Conservation (phyloP, 306 rosid species). For the Cicer bijugum region DNA sequence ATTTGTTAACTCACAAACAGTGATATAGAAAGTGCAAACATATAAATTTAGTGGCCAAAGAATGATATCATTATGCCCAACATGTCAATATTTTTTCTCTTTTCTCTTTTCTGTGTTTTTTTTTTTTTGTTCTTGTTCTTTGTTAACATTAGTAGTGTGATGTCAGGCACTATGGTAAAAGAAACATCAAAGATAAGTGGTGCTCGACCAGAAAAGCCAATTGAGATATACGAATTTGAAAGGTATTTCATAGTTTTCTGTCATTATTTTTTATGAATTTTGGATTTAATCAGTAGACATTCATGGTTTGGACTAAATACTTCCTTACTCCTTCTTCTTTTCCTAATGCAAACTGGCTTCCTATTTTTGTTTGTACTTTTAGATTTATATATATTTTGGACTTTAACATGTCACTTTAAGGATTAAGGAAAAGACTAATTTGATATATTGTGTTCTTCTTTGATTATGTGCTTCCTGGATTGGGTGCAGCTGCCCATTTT, state of each 20-base stretch:
- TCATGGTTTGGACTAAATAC: neutral
- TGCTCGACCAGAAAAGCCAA: constrained; percentile 89
- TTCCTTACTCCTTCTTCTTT: constrained; percentile 4
- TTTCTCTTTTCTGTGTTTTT: neutral
- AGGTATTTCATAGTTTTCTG: constrained; percentile 56
- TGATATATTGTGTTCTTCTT: constrained; percentile 33
- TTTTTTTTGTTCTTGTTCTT: neutral
- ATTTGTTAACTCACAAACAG: constrained; percentile 19
- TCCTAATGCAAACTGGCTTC: constrained; percentile 7
- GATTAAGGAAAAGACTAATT: constrained; percentile 51
- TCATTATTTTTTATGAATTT: neutral
- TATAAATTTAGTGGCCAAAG: neutral
- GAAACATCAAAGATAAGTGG: constrained; percentile 82
- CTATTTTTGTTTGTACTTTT: constrained; percentile 10
- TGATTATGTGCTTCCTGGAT: constrained; percentile 49
- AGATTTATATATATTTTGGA: neutral
- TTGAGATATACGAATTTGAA: constrained; percentile 95
- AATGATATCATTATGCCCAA: neutral
- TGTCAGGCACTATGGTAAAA: constrained; percentile 73
- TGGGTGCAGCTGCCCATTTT: constrained; percentile 82
- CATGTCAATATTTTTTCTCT: neutral
- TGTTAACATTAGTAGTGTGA: constrained; percentile 40
- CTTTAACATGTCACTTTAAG: constrained; percentile 15
- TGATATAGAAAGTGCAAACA: constrained; percentile 11
- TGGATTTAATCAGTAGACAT: constrained; percentile 14